Evolutionary conservation across 2,329 filamentous ascomycete genomes (phyloP).

Genomic region (Huntiella bhutanensis): DNA sequence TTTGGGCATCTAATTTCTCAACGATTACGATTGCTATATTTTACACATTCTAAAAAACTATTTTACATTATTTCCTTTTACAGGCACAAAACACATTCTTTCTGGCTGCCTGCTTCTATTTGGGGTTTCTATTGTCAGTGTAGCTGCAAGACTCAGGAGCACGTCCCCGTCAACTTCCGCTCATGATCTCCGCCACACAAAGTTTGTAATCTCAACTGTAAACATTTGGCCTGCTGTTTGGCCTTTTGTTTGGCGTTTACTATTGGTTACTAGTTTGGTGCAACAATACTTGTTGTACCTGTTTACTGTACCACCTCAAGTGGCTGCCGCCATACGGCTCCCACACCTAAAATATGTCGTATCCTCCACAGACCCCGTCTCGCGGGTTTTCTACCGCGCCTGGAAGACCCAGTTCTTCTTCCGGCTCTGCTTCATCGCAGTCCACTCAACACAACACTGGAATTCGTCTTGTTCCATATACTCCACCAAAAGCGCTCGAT

Average conservation of each 20-base stretch:
- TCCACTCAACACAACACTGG: slow-evolving; percentile 18
- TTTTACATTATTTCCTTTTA: too few relatives aligned
- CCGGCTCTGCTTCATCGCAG: slow-evolving; percentile 15
- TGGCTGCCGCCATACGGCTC: background rate
- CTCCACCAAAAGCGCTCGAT: slow-evolving; percentile 23
- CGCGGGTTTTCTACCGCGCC: slow-evolving; percentile 7
- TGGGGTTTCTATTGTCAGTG: too few relatives aligned
- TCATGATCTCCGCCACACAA: too few relatives aligned
- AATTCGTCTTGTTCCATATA: slow-evolving; percentile 31
- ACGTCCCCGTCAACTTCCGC: too few relatives aligned
- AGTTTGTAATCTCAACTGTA: too few relatives aligned
- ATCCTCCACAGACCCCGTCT: slow-evolving; percentile 14
- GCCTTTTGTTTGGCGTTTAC: slow-evolving; percentile 1
- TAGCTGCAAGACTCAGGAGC: too few relatives aligned
- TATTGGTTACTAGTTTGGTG: background rate
- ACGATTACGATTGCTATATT: too few relatives aligned
- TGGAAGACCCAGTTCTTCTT: slow-evolving; percentile 10
- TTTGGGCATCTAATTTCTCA: too few relatives aligned
- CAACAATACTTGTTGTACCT: background rate
- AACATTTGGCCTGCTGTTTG: background rate
- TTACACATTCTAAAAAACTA: too few relatives aligned
- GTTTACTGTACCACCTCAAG: too few relatives aligned
- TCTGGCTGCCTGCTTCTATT: too few relatives aligned
- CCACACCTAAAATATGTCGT: slow-evolving; percentile 10
- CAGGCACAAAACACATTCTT: too few relatives aligned